Base-by-base conservation (phyloP, 2,329 filamentous ascomycete species). In the Colletotrichum sp. region DNA sequence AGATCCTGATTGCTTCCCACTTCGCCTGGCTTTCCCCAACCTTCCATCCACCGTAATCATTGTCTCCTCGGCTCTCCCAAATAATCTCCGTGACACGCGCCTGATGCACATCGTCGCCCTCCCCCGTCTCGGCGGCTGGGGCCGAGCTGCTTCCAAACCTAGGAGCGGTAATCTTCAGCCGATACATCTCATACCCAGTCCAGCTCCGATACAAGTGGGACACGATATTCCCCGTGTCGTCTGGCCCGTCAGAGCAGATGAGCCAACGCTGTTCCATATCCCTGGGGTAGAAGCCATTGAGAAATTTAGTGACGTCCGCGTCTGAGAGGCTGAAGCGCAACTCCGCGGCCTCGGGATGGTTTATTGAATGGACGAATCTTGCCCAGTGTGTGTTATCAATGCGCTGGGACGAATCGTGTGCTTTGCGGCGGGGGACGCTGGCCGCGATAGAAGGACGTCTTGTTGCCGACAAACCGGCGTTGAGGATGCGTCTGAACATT, bases 41-140 rank as follows among this genome's bases (percentile, higher is more conserved):
- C 9, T 49, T 49, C 1, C 0, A 49, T 49, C 9, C 44, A 0
- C 44, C 18, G 5, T n/a, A 49, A 21, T 7, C 13, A 2, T 16
- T 16, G 16, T 49, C 9, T 21, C 6, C 44, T 3, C 2, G 44
- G 18, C 44, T 49, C n/a, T 49, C 44, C 44, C n/a, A 49, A 21
- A 21, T 49, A 21, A 49, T 1, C 2, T 49, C 44, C 44, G 44
- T 49, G 44, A 49, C n/a, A 49, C 2, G 44, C 44, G 44, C 44
- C 44, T 13, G 44, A 49, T 21, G 18, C 2, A 0, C 44, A 44
- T n/a, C 39, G 1, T 1, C n/a, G 44, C 3, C 44, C 44, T 49
- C 44, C 3, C n/a, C 44, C 5, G 1, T 4, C 44, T 49, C 44
- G 18, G 44, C 44, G 2, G 44, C 44, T 12, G 6, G 10, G 44